Evolutionary conservation across 2,329 filamentous ascomycete species (phyloP).

Genomic region (Biscogniauxia marginata): DNA sequence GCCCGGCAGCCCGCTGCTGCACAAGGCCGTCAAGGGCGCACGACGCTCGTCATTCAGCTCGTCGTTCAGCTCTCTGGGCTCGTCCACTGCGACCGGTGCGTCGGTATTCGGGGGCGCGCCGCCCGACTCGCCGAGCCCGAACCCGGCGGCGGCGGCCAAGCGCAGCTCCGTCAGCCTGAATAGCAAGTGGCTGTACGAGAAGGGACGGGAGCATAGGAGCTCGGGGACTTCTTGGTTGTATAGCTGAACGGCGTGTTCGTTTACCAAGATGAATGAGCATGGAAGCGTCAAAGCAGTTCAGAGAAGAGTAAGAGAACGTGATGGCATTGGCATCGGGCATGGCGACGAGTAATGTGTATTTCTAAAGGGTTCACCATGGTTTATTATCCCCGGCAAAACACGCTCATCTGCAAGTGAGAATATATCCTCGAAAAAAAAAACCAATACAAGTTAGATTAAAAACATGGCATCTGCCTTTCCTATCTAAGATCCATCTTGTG

Average conservation of each 20-base stretch:
- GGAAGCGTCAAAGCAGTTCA: too few species aligned
- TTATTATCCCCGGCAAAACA: too few species aligned
- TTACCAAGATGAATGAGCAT: background rate
- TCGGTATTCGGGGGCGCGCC: slow-evolving; percentile 50
- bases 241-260: too few species aligned
- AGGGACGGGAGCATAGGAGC: slow-evolving; percentile 55
- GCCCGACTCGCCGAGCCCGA: slow-evolving; percentile 68
- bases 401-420: too few species aligned
- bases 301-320: too few species aligned
- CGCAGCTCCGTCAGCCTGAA: slow-evolving; percentile 76
- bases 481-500: too few species aligned
- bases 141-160: slow-evolving; percentile 58
- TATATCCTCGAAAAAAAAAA: too few species aligned
- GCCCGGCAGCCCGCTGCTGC: slow-evolving; percentile 59
- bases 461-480: too few species aligned
- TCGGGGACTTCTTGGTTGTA: slow-evolving; percentile 31
- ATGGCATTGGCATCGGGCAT: background rate
- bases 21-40: slow-evolving; percentile 60
- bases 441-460: too few species aligned
- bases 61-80: slow-evolving; percentile 53
- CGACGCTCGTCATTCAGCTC: slow-evolving; percentile 65
- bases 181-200: slow-evolving; percentile 94
- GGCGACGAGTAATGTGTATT: background rate
- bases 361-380: background rate
- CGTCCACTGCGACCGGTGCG: slow-evolving; percentile 45